Base-by-base conservation (phyloP, 2,329 filamentous ascomycete genomes). In the Moelleriella libera region DNA sequence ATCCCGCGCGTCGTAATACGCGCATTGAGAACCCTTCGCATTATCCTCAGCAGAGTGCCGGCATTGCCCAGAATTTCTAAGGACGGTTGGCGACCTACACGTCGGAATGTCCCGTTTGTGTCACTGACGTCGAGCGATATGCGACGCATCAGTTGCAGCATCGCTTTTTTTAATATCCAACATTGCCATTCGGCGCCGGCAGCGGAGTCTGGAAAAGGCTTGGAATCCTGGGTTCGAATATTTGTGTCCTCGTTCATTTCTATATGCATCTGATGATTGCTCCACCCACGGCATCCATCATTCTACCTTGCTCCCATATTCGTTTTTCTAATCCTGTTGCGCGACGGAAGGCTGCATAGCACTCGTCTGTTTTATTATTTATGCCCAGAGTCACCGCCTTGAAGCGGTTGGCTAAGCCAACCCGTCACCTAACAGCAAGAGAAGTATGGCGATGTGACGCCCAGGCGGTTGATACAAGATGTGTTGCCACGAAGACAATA, bases 31-130 rank as follows among this genome's bases (percentile, higher is more conserved):
- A 84, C 61, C 83, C 88, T 2, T 79, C 85, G 43, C 85, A 92
- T 52, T 94, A 86, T 58, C 89, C 90, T 9, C 87, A 94, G 60
- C 88, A 94, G 69, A 94, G 86, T 58, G 87, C 87, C 40, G 92
- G 92, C 50, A 96, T 98, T 58, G 86, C 92, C 32, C 92, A 97
- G 67, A 98, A 98, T 66, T 98, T 98, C 59, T 97, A 78, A 63
- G 46, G 32, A 3, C 12, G 32, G 8, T 37, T 12, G 32, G 12
- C 32, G 12, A 9, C 32, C 8, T 37, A 37, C 32, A 12, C 32
- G 8, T 37, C 12, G 32, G 32, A 21, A 21, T 21, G 21, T 21
- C 21, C 32, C 12, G 32, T 12, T 8, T 37, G 8, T 12, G 12
- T 8, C 32, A 8, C 12, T 37, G 32, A 12, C 32, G 8, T 37